These are phyloP conservation scores for Nemania sp. DNA, from an alignment of 2,329 filamentous ascomycete species.

Conservation along the genomic window DNA sequence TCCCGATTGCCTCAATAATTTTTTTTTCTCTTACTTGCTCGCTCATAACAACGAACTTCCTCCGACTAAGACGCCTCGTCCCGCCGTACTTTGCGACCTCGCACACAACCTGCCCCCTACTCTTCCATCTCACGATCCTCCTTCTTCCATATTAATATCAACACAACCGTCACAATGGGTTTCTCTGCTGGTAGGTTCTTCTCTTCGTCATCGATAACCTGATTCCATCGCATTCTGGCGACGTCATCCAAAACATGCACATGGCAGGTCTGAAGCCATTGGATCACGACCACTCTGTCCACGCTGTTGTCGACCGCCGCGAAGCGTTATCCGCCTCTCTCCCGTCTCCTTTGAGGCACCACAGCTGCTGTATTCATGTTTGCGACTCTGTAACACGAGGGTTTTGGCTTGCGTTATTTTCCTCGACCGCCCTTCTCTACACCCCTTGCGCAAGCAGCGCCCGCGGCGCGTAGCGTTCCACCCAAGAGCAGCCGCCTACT, in stretches of 20 bases:
- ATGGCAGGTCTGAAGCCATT: conserved; percentile 37
- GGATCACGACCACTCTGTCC: conserved; percentile 18
- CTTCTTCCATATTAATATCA: conserved; percentile 15
- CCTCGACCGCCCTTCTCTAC: background rate
- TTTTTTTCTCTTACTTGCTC: conserved; percentile 15
- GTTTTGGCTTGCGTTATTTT: conserved; percentile 38
- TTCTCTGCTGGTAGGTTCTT: conserved; percentile 50
- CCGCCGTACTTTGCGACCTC: conserved; percentile 15
- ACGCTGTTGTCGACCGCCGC: conserved; percentile 15
- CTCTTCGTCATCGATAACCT: conserved; percentile 22
- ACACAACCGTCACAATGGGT: conserved; percentile 48
- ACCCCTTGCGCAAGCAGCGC: background rate
- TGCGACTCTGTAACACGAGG: conserved; percentile 21
- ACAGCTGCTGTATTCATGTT: conserved; percentile 3
- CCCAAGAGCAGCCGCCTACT: background rate
- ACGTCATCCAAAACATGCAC: conserved; percentile 17
- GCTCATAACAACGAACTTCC: background rate
- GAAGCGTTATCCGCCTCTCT: conserved; percentile 2
- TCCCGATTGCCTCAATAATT: conserved; percentile 37
- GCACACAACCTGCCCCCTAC: conserved; percentile 10
- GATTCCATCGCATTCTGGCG: conserved; percentile 10
- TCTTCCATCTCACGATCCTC: background rate
- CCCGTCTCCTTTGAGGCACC: conserved; percentile 3
- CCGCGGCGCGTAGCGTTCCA: background rate
- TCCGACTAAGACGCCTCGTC: conserved; percentile 16